Conservation (phyloP, 1,284 basidiomycete species). For the Mycosarcoma maydis region DNA sequence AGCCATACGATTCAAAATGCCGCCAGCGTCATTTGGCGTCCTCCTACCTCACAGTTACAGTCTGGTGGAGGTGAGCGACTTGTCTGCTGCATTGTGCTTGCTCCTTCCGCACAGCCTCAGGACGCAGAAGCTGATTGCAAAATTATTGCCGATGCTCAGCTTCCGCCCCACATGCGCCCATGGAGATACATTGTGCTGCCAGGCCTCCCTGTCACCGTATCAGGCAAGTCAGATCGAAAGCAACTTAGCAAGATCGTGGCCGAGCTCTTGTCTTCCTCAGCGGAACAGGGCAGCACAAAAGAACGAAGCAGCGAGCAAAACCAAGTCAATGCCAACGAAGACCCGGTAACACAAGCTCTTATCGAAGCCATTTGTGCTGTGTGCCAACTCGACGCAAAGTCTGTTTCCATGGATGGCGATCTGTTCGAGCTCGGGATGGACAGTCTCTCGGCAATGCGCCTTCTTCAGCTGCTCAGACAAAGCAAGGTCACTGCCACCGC, state of each 20-base stretch:
- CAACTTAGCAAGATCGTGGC: not conserved
- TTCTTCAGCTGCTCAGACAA: conserved; percentile 16
- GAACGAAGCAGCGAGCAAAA: no score
- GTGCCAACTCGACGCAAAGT: conserved; percentile 1
- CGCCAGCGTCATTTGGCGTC: conserved; percentile 8
- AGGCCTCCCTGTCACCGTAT: conserved; percentile 8
- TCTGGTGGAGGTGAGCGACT: conserved; percentile 7
- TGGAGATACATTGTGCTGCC: conserved; percentile 11
- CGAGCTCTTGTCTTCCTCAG: not conserved
- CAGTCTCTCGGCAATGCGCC: conserved; percentile 24
- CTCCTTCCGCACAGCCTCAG: not conserved
- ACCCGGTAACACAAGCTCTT: not conserved
- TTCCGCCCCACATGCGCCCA: conserved; percentile 17
- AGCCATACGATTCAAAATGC: conserved; percentile 5
- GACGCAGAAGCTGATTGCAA: conserved; percentile 16
- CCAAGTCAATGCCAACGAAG: no score
- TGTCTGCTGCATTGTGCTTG: conserved; percentile 3
- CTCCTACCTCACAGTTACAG: not conserved
- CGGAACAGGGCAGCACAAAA: no score
- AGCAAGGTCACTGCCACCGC: conserved; percentile 5
- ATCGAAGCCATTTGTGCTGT: not conserved
- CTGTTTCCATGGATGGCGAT: not conserved
- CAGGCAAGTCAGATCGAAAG: conserved; percentile 18
- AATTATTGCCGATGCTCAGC: conserved; percentile 13
- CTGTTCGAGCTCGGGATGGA: conserved; percentile 16